Evolutionary conservation across 768 basidiomycete species (phyloP), one percentile per base, ranked within the genome.

Genomic region (Sporobolomyces pararoseus): DNA sequence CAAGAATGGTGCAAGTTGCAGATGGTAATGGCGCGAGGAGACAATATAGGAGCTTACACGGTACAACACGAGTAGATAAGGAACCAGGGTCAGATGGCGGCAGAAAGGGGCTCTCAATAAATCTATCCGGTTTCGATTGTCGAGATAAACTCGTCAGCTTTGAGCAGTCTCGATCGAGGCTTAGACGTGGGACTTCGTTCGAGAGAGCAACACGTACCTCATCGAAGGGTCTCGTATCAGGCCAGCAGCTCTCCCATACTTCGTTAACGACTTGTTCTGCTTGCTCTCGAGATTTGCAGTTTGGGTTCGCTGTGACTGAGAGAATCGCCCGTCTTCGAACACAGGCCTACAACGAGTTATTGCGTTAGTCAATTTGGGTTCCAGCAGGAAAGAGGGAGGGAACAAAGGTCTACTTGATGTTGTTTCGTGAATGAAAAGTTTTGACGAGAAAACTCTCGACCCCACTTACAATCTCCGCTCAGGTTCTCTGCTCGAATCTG

Each of bases 181-280:
- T n/a, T n/a, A n/a, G n/a, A n/a, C n/a, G n/a, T n/a, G n/a, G n/a
- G n/a, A n/a, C n/a, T n/a, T n/a, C n/a, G n/a, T n/a, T n/a, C 16
- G 21, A 23, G 29, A 64, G 32, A 34, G 1, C 25, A 23, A n/a
- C 55, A 5, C 77, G 46, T 57, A 91, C 91, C 88, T 98, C 94
- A 79, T 99, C 96, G 79, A 97, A 99, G 13, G 96, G 95, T 71
- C 95, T 81, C 9, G 94, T 97, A 78, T 98, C 96, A 44, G 85
- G 87, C 80, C 90, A 93, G 79, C 95, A 99, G 75, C 90, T 92
- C 77, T 92, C 92, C 89, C 90, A 99, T 39, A 95, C 95, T 78
- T 96, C 90, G 74, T 97, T 96, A 53, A 98, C 94, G 1, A 87
- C 92, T 66, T 85, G 84, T 78, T 93, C 91, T 17, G 94, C 95